Base-by-base conservation (phyloP, 768 basidiomycete species). In the Hygrophorus russula region DNA sequence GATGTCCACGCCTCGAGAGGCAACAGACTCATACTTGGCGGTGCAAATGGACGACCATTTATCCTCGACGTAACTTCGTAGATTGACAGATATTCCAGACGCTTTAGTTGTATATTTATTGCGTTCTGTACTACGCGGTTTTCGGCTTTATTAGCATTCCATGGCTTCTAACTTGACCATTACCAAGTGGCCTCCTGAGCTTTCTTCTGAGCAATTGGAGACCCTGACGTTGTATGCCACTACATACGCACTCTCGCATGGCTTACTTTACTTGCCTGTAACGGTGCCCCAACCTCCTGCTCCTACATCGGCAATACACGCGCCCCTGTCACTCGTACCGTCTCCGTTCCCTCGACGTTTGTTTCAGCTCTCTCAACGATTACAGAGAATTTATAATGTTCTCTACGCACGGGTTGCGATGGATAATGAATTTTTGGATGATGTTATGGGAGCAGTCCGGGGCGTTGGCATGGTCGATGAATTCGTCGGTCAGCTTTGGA, bases 401-500 rank as follows among this genome's bases (percentile, higher is more conserved):
- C 67, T 98, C 2, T 99, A 99, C 55, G 78, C 89, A 0, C 71
- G 84, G 10, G 69, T 97, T 42, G 83, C 94, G 1, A 68, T 77
- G 53, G 85, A 97, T 53, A 71, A 69, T 30, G 68, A 66, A 1
- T 98, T 96, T 55, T 57, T 99, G 28, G 91, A 96, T 58, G 58
- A 64, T 4, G 73, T 93, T 24, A 84, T 98, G 80, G 90, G 90
- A 5, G 80, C 77, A 3, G 76, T 76, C 30, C 62, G 62, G 5
- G 87, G 87, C 5, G 85, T 90, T 9, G 80, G 81, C 18, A 74
- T 74, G 50, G 89, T 86, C 0, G 94, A 98, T 55, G 74, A 77
- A 39, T 96, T 98, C 54, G 84, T 88, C 18, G 79, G 87, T 0
- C 69, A 78, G 51, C 62, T 99, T 3, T 99, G 92, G 89, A 72